phyloP scores from a whole-genome alignment of 192 early-diverging fungal genomes.

The Paraglomus occultum region DNA sequence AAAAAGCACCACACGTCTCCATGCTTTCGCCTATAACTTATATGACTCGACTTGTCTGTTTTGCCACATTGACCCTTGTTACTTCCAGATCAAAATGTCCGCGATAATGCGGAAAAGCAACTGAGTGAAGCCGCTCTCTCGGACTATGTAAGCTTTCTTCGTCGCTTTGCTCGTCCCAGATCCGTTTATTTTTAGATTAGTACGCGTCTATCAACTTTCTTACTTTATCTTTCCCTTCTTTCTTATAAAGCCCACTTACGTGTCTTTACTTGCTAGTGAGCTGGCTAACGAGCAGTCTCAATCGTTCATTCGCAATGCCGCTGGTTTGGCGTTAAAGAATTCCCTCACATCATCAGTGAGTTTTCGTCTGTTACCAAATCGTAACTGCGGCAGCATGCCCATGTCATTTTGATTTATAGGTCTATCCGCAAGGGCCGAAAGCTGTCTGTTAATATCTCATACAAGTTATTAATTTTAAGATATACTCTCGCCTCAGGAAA shows the following conservation, averaged over 20 bases:
- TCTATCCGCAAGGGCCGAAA: background rate
- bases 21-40: background rate
- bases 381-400: background rate
- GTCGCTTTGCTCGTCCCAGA: constrained; percentile 4
- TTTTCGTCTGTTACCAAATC: constrained; percentile 7
- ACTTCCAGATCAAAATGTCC: constrained; percentile 63
- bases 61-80: background rate
- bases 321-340: constrained; percentile 95
- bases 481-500: background rate
- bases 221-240: constrained; percentile 19
- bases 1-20: background rate
- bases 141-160: constrained; percentile 71
- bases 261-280: constrained; percentile 73
- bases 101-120: constrained; percentile 77
- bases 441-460: background rate
- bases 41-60: background rate
- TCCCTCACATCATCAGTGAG: constrained; percentile 61
- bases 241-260: constrained; percentile 58
- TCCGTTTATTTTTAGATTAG: constrained; percentile 2
- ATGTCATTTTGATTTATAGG: background rate
- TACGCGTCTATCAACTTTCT: constrained; percentile 2
- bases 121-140: constrained; percentile 72
- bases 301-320: constrained; percentile 67
- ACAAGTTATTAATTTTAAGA: background rate
- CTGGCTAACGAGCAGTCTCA: constrained; percentile 74